These are phyloP conservation scores for Schizonepeta tenuifolia DNA, from an alignment of 257 asterid genomes.

Conservation along the genomic window DNA sequence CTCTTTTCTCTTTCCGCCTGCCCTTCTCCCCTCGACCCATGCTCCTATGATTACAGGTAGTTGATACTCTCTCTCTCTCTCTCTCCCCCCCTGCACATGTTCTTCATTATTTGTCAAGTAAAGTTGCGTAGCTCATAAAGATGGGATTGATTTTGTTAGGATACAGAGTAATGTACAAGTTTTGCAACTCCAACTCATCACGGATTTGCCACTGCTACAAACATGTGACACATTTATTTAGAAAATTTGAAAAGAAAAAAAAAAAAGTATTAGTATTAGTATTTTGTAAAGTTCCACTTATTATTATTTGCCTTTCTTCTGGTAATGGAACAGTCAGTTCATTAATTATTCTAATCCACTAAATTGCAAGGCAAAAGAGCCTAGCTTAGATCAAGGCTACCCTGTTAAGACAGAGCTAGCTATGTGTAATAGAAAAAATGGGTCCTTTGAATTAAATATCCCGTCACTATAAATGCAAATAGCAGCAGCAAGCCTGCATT, in stretches of 20 bases:
- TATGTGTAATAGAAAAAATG: neutral
- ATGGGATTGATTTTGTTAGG: neutral
- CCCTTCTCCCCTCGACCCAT: slow-evolving; percentile 52
- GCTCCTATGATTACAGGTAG: slow-evolving; percentile 66
- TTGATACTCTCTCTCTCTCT: neutral
- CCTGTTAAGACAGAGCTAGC: too few relatives aligned
- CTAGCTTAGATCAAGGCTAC: too few relatives aligned
- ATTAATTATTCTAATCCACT: too few relatives aligned
- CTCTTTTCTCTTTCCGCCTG: slow-evolving; percentile 58
- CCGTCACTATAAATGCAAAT: slow-evolving; percentile 39
- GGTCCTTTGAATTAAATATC: slow-evolving; percentile 23
- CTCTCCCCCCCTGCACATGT: slow-evolving; percentile 15
- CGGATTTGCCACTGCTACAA: too few relatives aligned
- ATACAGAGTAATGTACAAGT: slow-evolving; percentile 15
- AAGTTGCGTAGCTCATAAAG: neutral
- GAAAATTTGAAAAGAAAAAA: too few relatives aligned
- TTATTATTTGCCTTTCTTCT: too few relatives aligned
- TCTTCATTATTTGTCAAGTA: slow-evolving; percentile 20
- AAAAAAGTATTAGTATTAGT: too few relatives aligned
- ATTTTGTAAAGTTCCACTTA: too few relatives aligned
- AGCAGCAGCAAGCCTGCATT: slow-evolving; percentile 34
- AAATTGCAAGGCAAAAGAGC: too few relatives aligned
- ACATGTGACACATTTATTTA: too few relatives aligned
- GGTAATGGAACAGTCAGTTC: too few relatives aligned
- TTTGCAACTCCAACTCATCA: neutral